phyloP scores from a whole-genome alignment of 2,329 filamentous ascomycete genomes.

The Myrmaecium sp. region DNA sequence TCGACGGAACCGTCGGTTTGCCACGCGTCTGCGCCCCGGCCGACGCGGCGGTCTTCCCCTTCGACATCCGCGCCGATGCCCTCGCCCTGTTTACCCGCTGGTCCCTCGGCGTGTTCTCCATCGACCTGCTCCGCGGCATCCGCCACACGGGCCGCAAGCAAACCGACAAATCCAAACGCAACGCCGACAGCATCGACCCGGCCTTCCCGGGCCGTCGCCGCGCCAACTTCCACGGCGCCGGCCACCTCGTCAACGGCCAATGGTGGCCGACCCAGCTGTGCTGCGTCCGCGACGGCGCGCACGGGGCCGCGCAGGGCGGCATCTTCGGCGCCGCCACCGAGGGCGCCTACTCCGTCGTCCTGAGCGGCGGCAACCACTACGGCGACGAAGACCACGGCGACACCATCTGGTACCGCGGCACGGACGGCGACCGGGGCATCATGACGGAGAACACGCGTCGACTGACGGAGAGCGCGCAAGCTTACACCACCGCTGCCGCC shows the following conservation, averaged over 20 bases:
- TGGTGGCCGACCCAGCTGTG: constrained; percentile 40
- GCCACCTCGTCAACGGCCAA: constrained; percentile 26
- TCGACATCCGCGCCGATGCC: constrained; percentile 31
- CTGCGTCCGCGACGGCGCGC: constrained; percentile 35
- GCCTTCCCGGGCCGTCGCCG: constrained; percentile 8
- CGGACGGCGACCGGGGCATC: constrained; percentile 18
- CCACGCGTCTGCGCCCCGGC: no score
- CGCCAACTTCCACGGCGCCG: constrained; percentile 22
- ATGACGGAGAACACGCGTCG: constrained; percentile 23
- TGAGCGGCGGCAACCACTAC: constrained; percentile 29
- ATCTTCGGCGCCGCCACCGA: constrained; percentile 30
- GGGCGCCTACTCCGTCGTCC: constrained; percentile 39
- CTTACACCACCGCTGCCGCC: no score
- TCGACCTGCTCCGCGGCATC: constrained; percentile 30
- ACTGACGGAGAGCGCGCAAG: constrained; percentile 25
- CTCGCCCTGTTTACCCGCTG: constrained; percentile 30
- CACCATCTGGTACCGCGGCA: constrained; percentile 35
- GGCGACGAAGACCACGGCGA: constrained; percentile 34
- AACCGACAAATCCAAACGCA: constrained; percentile 8
- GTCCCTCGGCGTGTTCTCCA: constrained; percentile 23
- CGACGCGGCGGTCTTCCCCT: constrained; percentile 27
- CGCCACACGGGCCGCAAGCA: constrained; percentile 4
- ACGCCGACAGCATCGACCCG: constrained; percentile 11
- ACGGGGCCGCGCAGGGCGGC: constrained; percentile 31
- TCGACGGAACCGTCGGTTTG: no score